A percentile compares a stretch with the other conserved stretches of the same genome.
phyloP scores from a whole-genome alignment of 495 filamentous ascomycete species.

The Penicillium herquei region DNA sequence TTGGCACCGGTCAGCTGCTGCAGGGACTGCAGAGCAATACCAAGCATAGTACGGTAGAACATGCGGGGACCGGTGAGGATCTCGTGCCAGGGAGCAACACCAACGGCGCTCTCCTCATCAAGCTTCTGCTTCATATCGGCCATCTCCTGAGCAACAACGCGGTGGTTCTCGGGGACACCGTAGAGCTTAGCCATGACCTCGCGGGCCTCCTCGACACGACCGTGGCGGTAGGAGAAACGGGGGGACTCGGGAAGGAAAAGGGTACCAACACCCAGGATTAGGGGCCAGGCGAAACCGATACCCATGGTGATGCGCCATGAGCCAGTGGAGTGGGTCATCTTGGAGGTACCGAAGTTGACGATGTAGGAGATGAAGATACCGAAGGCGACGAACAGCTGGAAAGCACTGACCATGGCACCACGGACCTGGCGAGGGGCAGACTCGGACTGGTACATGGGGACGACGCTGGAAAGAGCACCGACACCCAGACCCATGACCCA shows the following conservation, averaged over 20 bases:
- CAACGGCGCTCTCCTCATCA: constrained; percentile 54
- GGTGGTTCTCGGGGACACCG: constrained; percentile 63
- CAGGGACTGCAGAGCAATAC: constrained; percentile 67
- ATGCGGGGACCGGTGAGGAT: constrained; percentile 71
- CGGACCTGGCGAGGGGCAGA: constrained; percentile 64
- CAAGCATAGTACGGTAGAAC: constrained; percentile 68
- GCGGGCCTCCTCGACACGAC: constrained; percentile 64
- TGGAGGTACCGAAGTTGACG: constrained; percentile 75
- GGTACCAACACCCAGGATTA: constrained; percentile 68
- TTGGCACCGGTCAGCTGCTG: constrained; percentile 75
- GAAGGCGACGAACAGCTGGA: constrained; percentile 85
- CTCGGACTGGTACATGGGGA: constrained; percentile 75
- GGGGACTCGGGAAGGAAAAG: constrained; percentile 73
- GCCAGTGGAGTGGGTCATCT: constrained; percentile 45
- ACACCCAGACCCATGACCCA: constrained; percentile 67
- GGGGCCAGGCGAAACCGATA: constrained; percentile 71
- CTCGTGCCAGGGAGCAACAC: constrained; percentile 57
- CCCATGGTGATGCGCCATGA: constrained; percentile 83
- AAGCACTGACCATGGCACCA: constrained; percentile 66
- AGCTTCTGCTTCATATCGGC: constrained; percentile 63
- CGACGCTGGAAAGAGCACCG: constrained; percentile 65
- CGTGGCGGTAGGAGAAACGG: constrained; percentile 64
- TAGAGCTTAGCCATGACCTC: constrained; percentile 68
- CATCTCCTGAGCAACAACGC: constrained; percentile 66
- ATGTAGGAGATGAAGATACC: constrained; percentile 82